Conservation (phyloP, 352 stramenopile species). For the Phytopythium kandeliae region DNA sequence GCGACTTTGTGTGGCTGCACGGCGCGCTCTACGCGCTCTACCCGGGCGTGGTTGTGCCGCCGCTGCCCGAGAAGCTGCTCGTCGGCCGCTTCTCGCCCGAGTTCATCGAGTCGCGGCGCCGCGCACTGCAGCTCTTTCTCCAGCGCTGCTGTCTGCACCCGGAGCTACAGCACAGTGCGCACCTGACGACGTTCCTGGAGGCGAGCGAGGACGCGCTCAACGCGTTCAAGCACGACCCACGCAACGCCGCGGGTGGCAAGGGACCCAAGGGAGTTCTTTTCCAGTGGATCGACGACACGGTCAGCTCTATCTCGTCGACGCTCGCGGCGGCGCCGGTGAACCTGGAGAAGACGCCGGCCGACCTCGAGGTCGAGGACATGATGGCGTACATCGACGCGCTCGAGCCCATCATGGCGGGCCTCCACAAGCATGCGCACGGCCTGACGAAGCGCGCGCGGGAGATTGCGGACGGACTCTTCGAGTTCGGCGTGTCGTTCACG, state of each 20-base stretch:
- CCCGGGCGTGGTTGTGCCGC: conserved; percentile 90
- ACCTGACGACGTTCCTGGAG: conserved; percentile 83
- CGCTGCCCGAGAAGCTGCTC: conserved; percentile 94
- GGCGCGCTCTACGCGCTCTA: conserved; percentile 83
- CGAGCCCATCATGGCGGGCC: conserved; percentile 93
- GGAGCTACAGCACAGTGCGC: conserved; percentile 79
- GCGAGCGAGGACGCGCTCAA: conserved; percentile 65
- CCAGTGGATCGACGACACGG: conserved; percentile 86
- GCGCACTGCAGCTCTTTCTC: conserved; percentile 77
- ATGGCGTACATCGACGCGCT: conserved; percentile 94
- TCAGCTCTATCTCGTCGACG: conserved; percentile 77
- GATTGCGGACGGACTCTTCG: conserved; percentile 95
- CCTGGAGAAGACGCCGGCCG: conserved; percentile 84
- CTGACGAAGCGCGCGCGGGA: conserved; percentile 93
- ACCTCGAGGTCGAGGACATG: conserved; percentile 95
- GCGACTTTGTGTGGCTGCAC: conserved; percentile 96
- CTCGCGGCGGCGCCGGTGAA: conserved; percentile 40
- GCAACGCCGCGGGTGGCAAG: conserved; percentile 36
- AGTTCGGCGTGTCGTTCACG: conserved; percentile 96
- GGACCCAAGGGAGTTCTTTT: conserved; percentile 62
- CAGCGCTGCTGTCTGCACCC: conserved; percentile 74
- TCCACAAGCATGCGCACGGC: conserved; percentile 92
- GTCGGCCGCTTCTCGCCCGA: conserved; percentile 92
- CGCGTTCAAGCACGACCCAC: conserved; percentile 59
- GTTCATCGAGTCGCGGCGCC: conserved; percentile 86